A percentile compares a stretch with the other conserved stretches of the same genome.
Conservation (phyloP, 805 yeast genomes). For the Spathaspora boniae region DNA sequence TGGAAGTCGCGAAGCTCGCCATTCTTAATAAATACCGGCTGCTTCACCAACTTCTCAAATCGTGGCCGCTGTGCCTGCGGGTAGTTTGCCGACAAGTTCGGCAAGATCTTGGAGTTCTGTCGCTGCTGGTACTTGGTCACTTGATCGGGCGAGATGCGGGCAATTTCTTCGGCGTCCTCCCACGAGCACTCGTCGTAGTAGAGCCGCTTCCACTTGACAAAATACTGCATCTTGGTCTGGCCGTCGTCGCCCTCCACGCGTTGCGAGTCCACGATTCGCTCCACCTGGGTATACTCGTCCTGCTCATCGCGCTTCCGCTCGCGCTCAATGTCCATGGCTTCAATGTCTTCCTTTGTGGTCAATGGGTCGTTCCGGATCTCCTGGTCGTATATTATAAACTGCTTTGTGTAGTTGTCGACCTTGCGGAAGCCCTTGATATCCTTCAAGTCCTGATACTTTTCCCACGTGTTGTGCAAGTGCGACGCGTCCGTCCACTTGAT, state of each 20-base stretch:
- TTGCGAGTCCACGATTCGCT: slow-evolving; percentile 83
- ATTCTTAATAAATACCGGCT: slow-evolving; percentile 85
- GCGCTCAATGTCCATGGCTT: slow-evolving; percentile 86
- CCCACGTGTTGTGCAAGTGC: slow-evolving; percentile 96
- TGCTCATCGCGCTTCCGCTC: slow-evolving; percentile 82
- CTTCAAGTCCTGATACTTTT: slow-evolving; percentile 53
- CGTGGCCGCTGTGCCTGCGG: slow-evolving; percentile 70
- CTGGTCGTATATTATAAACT: slow-evolving; percentile 66
- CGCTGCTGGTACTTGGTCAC: slow-evolving; percentile 82
- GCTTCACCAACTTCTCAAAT: slow-evolving; percentile 80
- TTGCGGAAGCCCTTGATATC: slow-evolving; percentile 72
- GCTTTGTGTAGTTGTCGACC: slow-evolving; percentile 86
- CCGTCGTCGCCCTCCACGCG: slow-evolving; percentile 65
- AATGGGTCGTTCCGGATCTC: slow-evolving; percentile 75
- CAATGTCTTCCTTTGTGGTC: slow-evolving; percentile 88
- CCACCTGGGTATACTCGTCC: slow-evolving; percentile 80
- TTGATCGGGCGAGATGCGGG: slow-evolving; percentile 75
- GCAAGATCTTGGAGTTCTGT: slow-evolving; percentile 77
- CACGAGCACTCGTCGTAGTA: slow-evolving; percentile 96
- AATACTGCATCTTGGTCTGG: slow-evolving; percentile 67
- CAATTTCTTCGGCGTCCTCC: slow-evolving; percentile 91
- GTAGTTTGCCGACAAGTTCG: slow-evolving; percentile 75
- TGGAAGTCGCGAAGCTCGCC: slow-evolving; percentile 97
- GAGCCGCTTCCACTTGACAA: slow-evolving; percentile 90
- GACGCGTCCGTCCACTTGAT: slow-evolving; percentile 87